Evolutionary conservation across 169 alveolate species (phyloP), one percentile per base, ranked within the genome.

Genomic region (Eimeria falciformis): DNA sequence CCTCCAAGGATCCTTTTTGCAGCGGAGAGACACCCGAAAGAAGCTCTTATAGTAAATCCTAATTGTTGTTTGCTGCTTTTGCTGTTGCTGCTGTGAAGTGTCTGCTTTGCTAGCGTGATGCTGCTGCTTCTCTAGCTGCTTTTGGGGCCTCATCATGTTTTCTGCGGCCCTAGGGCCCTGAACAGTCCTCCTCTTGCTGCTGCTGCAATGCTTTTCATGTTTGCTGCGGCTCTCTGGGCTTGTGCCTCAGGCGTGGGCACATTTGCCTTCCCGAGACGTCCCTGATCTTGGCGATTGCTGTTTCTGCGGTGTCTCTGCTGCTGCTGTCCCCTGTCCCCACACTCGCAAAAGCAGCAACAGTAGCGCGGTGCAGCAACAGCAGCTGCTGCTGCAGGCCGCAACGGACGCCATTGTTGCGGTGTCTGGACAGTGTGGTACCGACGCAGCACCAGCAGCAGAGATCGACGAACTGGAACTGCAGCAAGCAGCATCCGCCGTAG

Each of bases 221-320:
- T n/a, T n/a, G 62, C 33, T 33, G 14, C 3, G 58, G 5, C 12
- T n/a, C 0, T 46, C 27, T 25, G 43, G n/a, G 43, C 25, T 7
- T 69, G 9, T 33, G 77, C 82, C 45, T 55, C 73, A 90, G 93
- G 93, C 93, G 21, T 90, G 93, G 93, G 82, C 85, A 17, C 90
- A 65, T 71, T n/a, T 90, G 62, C 25, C 25, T 9, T 81, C 53
- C 45, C 91, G 93, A 14, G 93, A 90, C 33, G 90, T 78, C 18
- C 88, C 73, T 27, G 93, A 90, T 37, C 93, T 90, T 14, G 78
- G 81, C 43, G 83, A 77, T 40, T 77, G 86, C 86, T 75, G 85
- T 43, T 75, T 75, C 43, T 75, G 66, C 43, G 65, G 85, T 7
- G 25, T 43, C 14, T 37, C 58, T 23, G 68, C 68, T 37, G 62